These are phyloP conservation scores for Calonectria ilicicola DNA, from an alignment of 2,329 filamentous ascomycete genomes.

Conservation along the genomic window DNA sequence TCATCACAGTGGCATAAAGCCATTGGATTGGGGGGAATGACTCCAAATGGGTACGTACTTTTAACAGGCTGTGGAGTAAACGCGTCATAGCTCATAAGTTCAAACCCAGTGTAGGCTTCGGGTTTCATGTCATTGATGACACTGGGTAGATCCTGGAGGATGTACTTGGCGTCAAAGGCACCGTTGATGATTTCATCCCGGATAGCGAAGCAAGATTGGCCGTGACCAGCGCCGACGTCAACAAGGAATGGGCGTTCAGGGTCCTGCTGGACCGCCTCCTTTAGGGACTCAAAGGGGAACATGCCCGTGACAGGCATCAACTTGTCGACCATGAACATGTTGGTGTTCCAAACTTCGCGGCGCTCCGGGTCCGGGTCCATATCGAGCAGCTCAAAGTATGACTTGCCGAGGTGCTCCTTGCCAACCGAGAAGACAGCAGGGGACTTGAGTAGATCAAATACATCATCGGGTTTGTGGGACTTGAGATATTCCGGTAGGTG, in stretches of 20 bases:
- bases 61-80: slow-evolving; percentile 37
- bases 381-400: slow-evolving; percentile 50
- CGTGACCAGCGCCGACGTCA: slow-evolving; percentile 47
- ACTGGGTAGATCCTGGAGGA: slow-evolving; percentile 50
- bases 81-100: slow-evolving; percentile 40
- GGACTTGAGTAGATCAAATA: slow-evolving; percentile 47
- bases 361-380: slow-evolving; percentile 41
- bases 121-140: slow-evolving; percentile 41
- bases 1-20: too few relatives aligned
- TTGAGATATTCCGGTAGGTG: slow-evolving; percentile 47
- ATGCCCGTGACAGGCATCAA: slow-evolving; percentile 50
- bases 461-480: slow-evolving; percentile 44
- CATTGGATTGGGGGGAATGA: too few relatives aligned
- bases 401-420: slow-evolving; percentile 47
- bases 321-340: slow-evolving; percentile 46
- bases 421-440: slow-evolving; percentile 48
- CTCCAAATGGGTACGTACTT: slow-evolving; percentile 23
- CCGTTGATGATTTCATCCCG: slow-evolving; percentile 36
- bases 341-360: slow-evolving; percentile 49
- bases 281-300: slow-evolving; percentile 49
- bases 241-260: slow-evolving; percentile 46
- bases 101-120: slow-evolving; percentile 38
- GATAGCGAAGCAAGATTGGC: slow-evolving; percentile 47
- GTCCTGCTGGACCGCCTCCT: slow-evolving; percentile 43
- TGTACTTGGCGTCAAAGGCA: slow-evolving; percentile 41